These are phyloP conservation scores for Globisporangium rhizosaccharum DNA, from an alignment of 352 stramenopile species.

Conservation along the genomic window DNA sequence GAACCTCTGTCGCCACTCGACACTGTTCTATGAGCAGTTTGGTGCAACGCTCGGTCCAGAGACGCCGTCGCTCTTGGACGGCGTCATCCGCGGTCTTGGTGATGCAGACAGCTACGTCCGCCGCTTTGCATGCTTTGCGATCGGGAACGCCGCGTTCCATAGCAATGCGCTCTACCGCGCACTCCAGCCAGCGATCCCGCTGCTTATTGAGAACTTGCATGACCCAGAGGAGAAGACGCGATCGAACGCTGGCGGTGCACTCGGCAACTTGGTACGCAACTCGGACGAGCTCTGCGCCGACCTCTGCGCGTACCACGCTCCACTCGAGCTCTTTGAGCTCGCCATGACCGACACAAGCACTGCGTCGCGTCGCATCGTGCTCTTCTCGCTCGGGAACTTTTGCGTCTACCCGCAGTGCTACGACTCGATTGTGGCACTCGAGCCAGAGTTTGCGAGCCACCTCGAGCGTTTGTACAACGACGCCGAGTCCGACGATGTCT, in stretches of 20 bases:
- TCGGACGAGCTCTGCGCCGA: constrained; percentile 64
- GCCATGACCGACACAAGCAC: constrained; percentile 57
- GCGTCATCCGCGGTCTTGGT: constrained; percentile 45
- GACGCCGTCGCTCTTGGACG: constrained; percentile 39
- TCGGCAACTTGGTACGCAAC: constrained; percentile 92
- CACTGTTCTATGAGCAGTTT: constrained; percentile 81
- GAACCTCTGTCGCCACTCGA: constrained; percentile 91
- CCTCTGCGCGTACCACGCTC: constrained; percentile 57
- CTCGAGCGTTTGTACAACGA: constrained; percentile 62
- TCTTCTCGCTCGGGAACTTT: constrained; percentile 91
- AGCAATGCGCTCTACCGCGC: constrained; percentile 64
- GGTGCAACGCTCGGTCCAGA: constrained; percentile 9
- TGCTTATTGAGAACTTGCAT: constrained; percentile 66
- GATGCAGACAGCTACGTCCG: constrained; percentile 80
- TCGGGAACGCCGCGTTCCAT: constrained; percentile 93
- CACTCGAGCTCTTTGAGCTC: constrained; percentile 63
- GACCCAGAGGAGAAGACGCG: constrained; percentile 87
- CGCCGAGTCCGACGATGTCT: constrained; percentile 52
- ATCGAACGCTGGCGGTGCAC: constrained; percentile 87
- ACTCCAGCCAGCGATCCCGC: constrained; percentile 55
- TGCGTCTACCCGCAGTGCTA: constrained; percentile 75
- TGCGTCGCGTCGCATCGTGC: constrained; percentile 70
- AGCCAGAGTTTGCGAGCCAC: constrained; percentile 34
- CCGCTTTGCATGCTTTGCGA: constrained; percentile 92
- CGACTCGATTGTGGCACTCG: constrained; percentile 32